Evolutionary conservation across 345 rosid genomes (phyloP), one percentile per base, ranked within the genome.

Genomic region (Nasturtium officinale): DNA sequence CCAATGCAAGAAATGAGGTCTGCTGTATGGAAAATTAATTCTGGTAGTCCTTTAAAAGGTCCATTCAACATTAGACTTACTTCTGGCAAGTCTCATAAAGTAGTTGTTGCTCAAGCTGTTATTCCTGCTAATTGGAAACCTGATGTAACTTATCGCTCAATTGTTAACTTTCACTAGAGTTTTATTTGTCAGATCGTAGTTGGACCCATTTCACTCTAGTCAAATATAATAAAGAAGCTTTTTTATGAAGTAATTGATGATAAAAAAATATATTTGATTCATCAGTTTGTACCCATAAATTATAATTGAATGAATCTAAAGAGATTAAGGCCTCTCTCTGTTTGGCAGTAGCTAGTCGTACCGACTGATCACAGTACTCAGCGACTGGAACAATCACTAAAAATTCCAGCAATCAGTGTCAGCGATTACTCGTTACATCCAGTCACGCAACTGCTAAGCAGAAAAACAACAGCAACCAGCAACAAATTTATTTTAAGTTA

Each of bases 1-100:
- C 63, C 79, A 21, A 85, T 87, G 94, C 84, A 83, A 61, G 82
- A 72, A n/a, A 85, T 86, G 1, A 87, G 90, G 77, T 92, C 92
- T 15, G 89, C 90, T 1, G 77, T 80, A 32, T 90, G 94, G 97
- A 77, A 80, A 7, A 29, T 85, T 9, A 67, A 85, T 72, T 64
- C 83, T 0, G 85, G 87, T 5, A 72, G 88, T 0, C 5, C 68
- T 7, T 45, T 90, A 15, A 32, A 32, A 32, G 35, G 35, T 32
- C 35, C 35, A 7, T 32, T 6, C 35, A 32, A 83, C 16, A n/a
- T 93, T 67, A 72, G 76, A 67, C 70, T 90, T n/a, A 85, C 96
- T 20, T 65, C 86, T 0, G 71, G 23, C 6, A 67, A 68, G 2
- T 76, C 87, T 2, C 63, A 56, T 17, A 64, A 79, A 63, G 70